These are phyloP conservation scores for Cryptosporidium sp. DNA, from an alignment of 169 alveolate species.

Conservation along the genomic window DNA sequence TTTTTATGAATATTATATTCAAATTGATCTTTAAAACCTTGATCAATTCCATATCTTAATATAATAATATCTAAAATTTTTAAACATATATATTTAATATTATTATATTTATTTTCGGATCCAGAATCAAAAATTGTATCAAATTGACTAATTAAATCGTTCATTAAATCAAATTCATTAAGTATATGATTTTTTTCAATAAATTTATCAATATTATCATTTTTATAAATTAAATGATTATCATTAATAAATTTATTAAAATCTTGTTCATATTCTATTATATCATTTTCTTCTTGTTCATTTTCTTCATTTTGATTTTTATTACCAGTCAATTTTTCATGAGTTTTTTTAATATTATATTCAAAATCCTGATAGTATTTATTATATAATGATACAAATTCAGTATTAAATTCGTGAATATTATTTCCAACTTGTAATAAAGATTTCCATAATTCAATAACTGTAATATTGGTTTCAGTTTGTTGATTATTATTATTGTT, in stretches of 20 bases:
- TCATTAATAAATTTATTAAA: background rate
- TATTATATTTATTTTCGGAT: background rate
- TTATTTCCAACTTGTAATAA: constrained; percentile 24
- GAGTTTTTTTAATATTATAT: background rate
- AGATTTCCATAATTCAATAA: constrained; percentile 25
- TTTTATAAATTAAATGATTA: constrained; percentile 18
- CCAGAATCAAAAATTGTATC: background rate
- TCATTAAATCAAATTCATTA: constrained; percentile 35
- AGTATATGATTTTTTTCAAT: constrained; percentile 12
- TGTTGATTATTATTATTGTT: too few relatives aligned
- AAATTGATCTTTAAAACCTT: background rate
- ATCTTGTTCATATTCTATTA: background rate
- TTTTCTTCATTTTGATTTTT: too few relatives aligned
- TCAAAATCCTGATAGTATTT: constrained; percentile 24
- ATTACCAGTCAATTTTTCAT: background rate
- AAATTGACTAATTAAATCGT: background rate
- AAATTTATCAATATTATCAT: constrained; percentile 52
- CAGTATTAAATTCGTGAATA: constrained; percentile 30
- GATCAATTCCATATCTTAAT: background rate
- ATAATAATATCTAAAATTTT: constrained; percentile 24
- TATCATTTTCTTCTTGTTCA: background rate
- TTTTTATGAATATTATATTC: background rate
- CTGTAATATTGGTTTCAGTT: background rate
- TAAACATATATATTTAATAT: constrained; percentile 27
- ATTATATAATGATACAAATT: background rate